Evolutionary conservation across 257 asterid species (phyloP), one percentile per base, ranked within the genome.

Genomic region (Leonotis leonurus): DNA sequence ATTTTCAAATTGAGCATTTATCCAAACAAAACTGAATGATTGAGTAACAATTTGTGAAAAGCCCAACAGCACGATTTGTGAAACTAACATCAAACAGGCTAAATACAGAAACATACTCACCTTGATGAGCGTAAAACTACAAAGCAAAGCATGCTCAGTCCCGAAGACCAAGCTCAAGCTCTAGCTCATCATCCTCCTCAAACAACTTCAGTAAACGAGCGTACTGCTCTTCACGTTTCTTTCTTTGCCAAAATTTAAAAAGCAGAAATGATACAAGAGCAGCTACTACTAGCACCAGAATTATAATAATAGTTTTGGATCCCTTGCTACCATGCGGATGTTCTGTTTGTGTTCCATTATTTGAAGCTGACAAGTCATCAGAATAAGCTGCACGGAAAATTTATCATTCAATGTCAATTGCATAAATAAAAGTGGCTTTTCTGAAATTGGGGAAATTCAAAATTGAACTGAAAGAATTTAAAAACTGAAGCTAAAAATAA

Each of bases 171-270:
- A 89, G 97, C 78, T 89, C 97, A 3, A 89, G 74, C 77, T 89
- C 97, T n/a, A 89, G 90, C 77, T 89, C 95, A 57, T 89, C 97
- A 56, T 89, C 97, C 75, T 86, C 89, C 79, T 89, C 97, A 60
- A 89, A 89, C 86, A 89, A 68, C 83, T 83, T 86, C 56, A 86
- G 83, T 62, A 89, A 72, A 60, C 89, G 97, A 70, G 97, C 95
- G 41, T 86, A 86, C 74, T 86, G 97, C 75, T 86, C 97, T 44
- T 89, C 91, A 37, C 94, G 97, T 69, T 80, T 86, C 80, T 82
- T 89, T 85, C 75, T 89, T 72, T 84, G 94, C 95, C 94, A 89
- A 73, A 74, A 65, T 62, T 72, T 86, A 80, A 80, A 80, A 62
- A 89, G 95, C 63, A 81, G 80, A 75, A 81, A 79, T 16, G 86